A percentile compares a stretch with the other conserved stretches of the same genome.
Evolutionary conservation across 306 rosid species (phyloP).

Genomic region (Quercus parvula): DNA sequence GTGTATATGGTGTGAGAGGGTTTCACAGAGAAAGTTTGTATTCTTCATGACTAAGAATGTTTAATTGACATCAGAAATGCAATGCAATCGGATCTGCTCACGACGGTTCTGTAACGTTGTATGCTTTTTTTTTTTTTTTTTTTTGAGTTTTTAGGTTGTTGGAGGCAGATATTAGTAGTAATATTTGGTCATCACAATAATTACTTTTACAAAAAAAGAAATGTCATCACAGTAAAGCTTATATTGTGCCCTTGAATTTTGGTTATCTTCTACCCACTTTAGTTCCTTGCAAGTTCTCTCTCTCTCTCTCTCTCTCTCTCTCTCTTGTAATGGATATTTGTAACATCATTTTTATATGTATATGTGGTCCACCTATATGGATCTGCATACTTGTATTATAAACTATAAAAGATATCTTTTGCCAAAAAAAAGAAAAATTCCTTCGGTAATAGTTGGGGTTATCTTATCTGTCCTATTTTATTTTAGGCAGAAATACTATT

Average conservation of each 20-base stretch:
- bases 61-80: slow-evolving; percentile 44
- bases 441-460: not conserved
- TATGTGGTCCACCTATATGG: too few relatives aligned
- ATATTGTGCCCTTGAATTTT: not conserved
- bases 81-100: slow-evolving; percentile 36
- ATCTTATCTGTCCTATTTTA: not conserved
- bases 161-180: not conserved
- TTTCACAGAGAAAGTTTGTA: slow-evolving; percentile 33
- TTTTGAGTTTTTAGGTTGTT: not conserved
- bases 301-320: too few relatives aligned
- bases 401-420: too few relatives aligned
- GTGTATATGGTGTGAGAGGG: slow-evolving; percentile 51
- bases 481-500: not conserved
- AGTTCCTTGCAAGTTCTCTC: too few relatives aligned
- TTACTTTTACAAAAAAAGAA: not conserved
- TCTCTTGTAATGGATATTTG: too few relatives aligned
- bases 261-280: not conserved
- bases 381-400: too few relatives aligned
- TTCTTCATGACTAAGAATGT: slow-evolving; percentile 38
- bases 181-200: not conserved
- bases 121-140: not conserved
- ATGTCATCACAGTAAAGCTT: not conserved
- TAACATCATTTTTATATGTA: too few relatives aligned
- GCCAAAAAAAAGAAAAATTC: too few relatives aligned
- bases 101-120: not conserved